Percentiles rank a stretch among this genome's conserved stretches.
These are phyloP conservation scores for Trichoderma reesei DNA, from an alignment of 495 filamentous ascomycete genomes.

Conservation along the genomic window DNA sequence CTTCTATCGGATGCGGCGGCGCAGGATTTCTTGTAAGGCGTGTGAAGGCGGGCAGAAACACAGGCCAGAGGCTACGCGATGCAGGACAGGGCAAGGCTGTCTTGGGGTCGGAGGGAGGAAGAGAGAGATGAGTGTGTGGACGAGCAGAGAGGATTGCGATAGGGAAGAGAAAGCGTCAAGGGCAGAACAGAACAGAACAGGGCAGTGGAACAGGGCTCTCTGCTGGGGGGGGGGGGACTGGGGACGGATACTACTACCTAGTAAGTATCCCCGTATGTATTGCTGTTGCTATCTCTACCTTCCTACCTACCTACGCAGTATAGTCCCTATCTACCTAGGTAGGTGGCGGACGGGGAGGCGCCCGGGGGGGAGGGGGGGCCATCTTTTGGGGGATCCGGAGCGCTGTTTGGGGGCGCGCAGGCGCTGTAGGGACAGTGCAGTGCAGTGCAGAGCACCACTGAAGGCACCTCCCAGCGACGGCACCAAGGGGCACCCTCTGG, in stretches of 20 bases:
- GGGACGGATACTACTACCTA: no score
- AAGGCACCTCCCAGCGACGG: background rate
- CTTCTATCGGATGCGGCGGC: background rate
- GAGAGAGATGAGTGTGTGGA: background rate
- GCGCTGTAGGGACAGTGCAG: background rate
- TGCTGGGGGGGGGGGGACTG: background rate
- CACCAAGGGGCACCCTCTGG: background rate
- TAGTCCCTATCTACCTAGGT: background rate
- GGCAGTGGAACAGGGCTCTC: slow-evolving; percentile 5
- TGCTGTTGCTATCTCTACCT: no score
- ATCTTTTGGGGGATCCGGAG: background rate
- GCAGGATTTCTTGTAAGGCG: background rate
- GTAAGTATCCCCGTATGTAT: no score
- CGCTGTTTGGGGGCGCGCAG: background rate
- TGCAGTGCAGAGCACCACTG: background rate
- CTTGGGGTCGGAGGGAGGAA: background rate
- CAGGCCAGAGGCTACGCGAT: background rate
- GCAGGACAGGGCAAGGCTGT: background rate
- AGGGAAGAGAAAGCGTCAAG: background rate
- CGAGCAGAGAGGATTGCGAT: background rate
- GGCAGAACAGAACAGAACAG: background rate
- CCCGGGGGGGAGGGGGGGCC: background rate
- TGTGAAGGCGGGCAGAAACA: background rate
- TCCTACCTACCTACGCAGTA: no score
- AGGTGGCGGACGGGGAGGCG: background rate